Percentiles rank a stretch among this genome's conserved stretches.
These are phyloP conservation scores for Colletotrichum eleusines DNA, from an alignment of 2,329 filamentous ascomycete species.

Conservation along the genomic window DNA sequence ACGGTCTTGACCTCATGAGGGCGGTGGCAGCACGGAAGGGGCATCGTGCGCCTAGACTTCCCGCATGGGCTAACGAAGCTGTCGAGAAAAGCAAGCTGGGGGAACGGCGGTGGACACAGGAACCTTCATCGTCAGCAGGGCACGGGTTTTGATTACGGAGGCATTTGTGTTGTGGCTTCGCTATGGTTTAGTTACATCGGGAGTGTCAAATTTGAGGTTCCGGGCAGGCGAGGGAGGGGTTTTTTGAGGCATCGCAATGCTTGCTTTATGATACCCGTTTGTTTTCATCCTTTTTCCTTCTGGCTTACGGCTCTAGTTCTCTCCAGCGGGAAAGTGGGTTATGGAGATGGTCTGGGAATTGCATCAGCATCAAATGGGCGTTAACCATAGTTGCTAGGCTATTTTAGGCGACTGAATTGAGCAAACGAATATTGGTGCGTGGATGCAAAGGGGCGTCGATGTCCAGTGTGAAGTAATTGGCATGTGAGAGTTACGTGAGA, in stretches of 20 bases:
- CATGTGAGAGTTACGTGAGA: constrained; percentile 11
- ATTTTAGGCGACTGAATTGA: neutral
- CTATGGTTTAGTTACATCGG: neutral
- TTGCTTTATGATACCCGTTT: constrained; percentile 36
- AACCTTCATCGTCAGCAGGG: constrained; percentile 26
- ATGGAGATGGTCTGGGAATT: constrained; percentile 1
- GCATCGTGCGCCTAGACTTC: constrained; percentile 44
- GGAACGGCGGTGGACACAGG: constrained; percentile 13
- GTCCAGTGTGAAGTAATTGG: neutral
- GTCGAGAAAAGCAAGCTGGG: constrained; percentile 31
- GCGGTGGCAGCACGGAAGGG: constrained; percentile 47
- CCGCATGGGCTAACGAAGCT: constrained; percentile 51
- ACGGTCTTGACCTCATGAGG: constrained; percentile 48
- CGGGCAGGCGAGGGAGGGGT: constrained; percentile 5
- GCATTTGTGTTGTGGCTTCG: neutral
- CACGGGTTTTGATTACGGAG: neutral
- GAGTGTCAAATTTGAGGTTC: neutral
- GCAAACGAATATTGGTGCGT: constrained; percentile 2
- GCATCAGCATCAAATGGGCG: constrained; percentile 10
- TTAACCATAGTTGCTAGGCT: neutral
- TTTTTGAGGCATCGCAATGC: constrained; percentile 2
- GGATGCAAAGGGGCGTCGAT: neutral
- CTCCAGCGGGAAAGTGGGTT: neutral
- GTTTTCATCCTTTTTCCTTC: constrained; percentile 17
- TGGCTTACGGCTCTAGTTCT: constrained; percentile 3